Percentiles rank a stretch among this genome's conserved stretches.
phyloP scores from a whole-genome alignment of 1,139 yeast genomes.

The Scheffersomyces lignicola region DNA sequence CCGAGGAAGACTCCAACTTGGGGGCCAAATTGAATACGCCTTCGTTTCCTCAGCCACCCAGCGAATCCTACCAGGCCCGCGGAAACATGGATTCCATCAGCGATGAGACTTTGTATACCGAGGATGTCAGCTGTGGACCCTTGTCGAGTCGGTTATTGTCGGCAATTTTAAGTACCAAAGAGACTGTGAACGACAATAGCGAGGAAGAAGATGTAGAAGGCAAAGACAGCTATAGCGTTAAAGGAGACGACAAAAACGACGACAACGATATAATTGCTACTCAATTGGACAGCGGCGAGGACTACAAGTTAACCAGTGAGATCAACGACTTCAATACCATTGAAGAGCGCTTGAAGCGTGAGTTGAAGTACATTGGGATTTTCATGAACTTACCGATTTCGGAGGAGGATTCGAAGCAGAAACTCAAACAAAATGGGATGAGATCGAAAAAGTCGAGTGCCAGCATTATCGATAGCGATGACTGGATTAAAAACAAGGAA shows the following conservation, averaged over 20 bases:
- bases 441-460: constrained; percentile 21
- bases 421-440: constrained; percentile 21
- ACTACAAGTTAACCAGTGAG: constrained; percentile 36
- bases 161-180: constrained; percentile 67
- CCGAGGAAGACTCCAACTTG: constrained; percentile 67
- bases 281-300: constrained; percentile 35
- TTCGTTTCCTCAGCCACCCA: constrained; percentile 36
- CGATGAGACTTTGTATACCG: constrained; percentile 69
- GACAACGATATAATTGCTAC: constrained; percentile 42
- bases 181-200: constrained; percentile 28
- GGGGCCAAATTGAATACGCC: constrained; percentile 42
- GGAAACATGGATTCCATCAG: constrained; percentile 60
- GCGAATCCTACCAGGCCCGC: constrained; percentile 54
- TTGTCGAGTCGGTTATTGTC: constrained; percentile 80
- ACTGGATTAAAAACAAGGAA: constrained; percentile 79
- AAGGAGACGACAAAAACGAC: constrained; percentile 13
- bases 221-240: neutral
- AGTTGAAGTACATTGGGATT: constrained; percentile 87
- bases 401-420: constrained; percentile 21
- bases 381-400: constrained; percentile 60
- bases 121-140: constrained; percentile 88
- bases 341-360: constrained; percentile 86
- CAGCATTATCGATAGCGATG: constrained; percentile 59
- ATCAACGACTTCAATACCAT: constrained; percentile 68
- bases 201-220: constrained; percentile 22